phyloP scores from a whole-genome alignment of 2,329 filamentous ascomycete species.

The Fusarium devonianum region DNA sequence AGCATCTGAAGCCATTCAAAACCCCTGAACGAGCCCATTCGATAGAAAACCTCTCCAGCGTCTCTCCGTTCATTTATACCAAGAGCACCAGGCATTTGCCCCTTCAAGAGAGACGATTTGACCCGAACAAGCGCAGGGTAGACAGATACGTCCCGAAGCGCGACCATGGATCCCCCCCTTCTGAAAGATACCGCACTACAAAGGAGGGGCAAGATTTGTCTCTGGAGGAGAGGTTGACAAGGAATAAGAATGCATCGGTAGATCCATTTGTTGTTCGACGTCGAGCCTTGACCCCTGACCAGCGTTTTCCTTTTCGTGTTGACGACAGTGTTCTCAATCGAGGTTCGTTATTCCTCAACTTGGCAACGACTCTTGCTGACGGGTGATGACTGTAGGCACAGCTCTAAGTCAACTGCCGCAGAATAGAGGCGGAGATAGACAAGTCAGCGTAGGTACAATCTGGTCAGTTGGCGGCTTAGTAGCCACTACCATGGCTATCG shows the following conservation, averaged over 20 bases:
- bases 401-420: conserved; percentile 39
- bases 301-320: conserved; percentile 16
- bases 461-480: conserved; percentile 80
- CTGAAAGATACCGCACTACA: conserved; percentile 56
- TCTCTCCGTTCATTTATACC: conserved; percentile 28
- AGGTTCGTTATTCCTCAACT: conserved; percentile 14
- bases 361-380: conserved; percentile 7
- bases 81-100: background rate
- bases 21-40: conserved; percentile 6
- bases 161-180: conserved; percentile 44
- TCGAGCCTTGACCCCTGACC: conserved; percentile 24
- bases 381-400: conserved; percentile 28
- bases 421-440: conserved; percentile 45
- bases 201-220: conserved; percentile 54
- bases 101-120: conserved; percentile 10
- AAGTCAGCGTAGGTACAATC: conserved; percentile 72
- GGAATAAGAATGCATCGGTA: conserved; percentile 49
- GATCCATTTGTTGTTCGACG: conserved; percentile 53
- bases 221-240: conserved; percentile 52
- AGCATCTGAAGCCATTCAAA: background rate
- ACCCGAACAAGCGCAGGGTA: conserved; percentile 35
- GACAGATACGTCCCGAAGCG: conserved; percentile 62
- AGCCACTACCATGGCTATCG: conserved; percentile 60
- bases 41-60: conserved; percentile 2
- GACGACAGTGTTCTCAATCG: conserved; percentile 23